Evolutionary conservation across 2,329 filamentous ascomycete genomes (phyloP).

Genomic region (Exophiala mesophila): DNA sequence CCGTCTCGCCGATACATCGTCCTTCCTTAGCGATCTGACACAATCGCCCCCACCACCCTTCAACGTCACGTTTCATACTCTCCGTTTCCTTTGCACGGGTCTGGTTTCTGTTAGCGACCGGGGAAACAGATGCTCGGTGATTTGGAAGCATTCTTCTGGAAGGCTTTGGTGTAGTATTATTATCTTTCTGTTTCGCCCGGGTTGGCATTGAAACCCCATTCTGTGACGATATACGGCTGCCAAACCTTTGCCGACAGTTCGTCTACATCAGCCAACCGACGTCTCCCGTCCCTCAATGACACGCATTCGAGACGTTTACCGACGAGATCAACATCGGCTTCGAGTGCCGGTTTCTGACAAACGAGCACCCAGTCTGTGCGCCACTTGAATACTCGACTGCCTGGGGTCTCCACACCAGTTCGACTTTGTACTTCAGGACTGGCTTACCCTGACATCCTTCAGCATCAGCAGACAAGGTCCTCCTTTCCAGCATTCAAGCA

Average conservation of each 20-base stretch:
- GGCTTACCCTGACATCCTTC: too few relatives aligned
- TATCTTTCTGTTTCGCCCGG: not conserved
- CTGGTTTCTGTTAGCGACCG: conserved; percentile 4
- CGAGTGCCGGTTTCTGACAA: too few relatives aligned
- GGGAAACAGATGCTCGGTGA: conserved; percentile 1
- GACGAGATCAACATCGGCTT: not conserved
- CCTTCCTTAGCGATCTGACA: conserved; percentile 9
- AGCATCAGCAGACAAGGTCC: too few relatives aligned
- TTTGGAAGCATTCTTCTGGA: conserved; percentile 5
- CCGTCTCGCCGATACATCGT: conserved; percentile 5
- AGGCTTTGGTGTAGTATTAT: conserved; percentile 6
- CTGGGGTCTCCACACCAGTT: too few relatives aligned
- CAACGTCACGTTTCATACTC: conserved; percentile 9
- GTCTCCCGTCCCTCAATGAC: not conserved
- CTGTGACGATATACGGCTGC: not conserved
- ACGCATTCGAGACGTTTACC: not conserved
- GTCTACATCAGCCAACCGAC: not conserved
- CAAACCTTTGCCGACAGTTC: not conserved
- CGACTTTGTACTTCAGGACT: too few relatives aligned
- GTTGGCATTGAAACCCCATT: conserved; percentile 6
- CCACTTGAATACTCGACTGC: too few relatives aligned
- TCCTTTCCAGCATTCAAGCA: not conserved
- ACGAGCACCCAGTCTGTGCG: too few relatives aligned
- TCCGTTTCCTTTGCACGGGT: conserved; percentile 5
- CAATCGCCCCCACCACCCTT: conserved; percentile 16